Percentiles rank a stretch among this genome's conserved stretches.
phyloP scores from a whole-genome alignment of 1,284 basidiomycete genomes.

The Melampsora americana region DNA sequence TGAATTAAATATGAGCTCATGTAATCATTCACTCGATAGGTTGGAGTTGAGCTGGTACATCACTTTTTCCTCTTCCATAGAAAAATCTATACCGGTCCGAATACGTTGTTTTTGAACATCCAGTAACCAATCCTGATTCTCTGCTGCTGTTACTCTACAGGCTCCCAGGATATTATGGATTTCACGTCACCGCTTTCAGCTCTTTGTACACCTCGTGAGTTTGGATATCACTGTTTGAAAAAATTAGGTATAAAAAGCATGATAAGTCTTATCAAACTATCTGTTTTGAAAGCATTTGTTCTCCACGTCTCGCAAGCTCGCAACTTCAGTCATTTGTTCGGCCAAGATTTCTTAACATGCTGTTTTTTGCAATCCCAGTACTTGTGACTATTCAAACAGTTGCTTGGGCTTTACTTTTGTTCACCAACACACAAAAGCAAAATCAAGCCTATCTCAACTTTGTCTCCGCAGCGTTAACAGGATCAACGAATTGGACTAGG shows the following conservation, averaged over 20 bases:
- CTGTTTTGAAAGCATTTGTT: slow-evolving; percentile 26
- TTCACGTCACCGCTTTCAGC: slow-evolving; percentile 41
- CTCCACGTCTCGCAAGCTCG: slow-evolving; percentile 21
- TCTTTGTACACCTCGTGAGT: slow-evolving; percentile 43
- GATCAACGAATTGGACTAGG: slow-evolving; percentile 9
- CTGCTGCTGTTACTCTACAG: not conserved
- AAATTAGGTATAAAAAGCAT: not conserved
- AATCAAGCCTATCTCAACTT: slow-evolving; percentile 13
- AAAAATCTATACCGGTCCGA: not conserved
- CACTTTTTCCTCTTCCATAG: not conserved
- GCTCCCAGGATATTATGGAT: slow-evolving; percentile 43
- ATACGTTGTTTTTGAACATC: not conserved
- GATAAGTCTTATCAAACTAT: not conserved
- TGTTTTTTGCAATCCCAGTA: slow-evolving; percentile 28
- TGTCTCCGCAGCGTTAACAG: slow-evolving; percentile 3
- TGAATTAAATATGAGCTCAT: too few relatives aligned
- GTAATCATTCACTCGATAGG: not conserved
- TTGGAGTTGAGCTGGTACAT: not conserved
- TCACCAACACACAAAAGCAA: slow-evolving; percentile 1
- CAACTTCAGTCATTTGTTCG: slow-evolving; percentile 15
- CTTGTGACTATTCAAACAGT: slow-evolving; percentile 23
- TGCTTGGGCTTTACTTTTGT: slow-evolving; percentile 27
- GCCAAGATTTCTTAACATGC: slow-evolving; percentile 27
- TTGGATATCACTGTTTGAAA: not conserved
- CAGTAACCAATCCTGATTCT: not conserved